phyloP scores from a whole-genome alignment of 805 yeast species.

The Wickerhamiella galacta region DNA sequence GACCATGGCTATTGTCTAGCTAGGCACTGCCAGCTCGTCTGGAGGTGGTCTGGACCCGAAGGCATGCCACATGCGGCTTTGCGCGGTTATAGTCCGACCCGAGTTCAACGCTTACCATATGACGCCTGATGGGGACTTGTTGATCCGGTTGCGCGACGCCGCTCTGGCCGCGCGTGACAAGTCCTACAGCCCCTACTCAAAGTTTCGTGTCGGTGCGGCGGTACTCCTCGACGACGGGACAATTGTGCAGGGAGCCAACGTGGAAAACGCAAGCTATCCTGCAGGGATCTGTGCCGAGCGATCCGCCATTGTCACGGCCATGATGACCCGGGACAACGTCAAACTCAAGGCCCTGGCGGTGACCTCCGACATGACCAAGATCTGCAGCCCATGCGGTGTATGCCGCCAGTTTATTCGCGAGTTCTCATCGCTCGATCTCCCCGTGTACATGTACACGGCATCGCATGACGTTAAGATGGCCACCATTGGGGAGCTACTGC shows the following conservation, averaged over 20 bases:
- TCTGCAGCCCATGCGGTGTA: conserved; percentile 82
- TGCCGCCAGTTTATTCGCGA: conserved; percentile 85
- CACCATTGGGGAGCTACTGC: conserved; percentile 50
- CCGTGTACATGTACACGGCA: conserved; percentile 51
- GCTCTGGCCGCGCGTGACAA: neutral
- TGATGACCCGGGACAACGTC: conserved; percentile 23
- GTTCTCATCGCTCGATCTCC: conserved; percentile 37
- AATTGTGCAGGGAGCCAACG: conserved; percentile 58
- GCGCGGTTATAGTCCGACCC: too few species aligned
- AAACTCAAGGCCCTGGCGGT: conserved; percentile 47
- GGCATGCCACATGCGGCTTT: too few species aligned
- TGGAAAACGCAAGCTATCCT: conserved; percentile 86
- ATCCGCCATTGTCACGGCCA: conserved; percentile 42
- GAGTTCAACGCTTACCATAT: too few species aligned
- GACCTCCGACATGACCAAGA: conserved; percentile 37
- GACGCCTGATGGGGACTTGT: too few species aligned
- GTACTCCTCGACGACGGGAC: conserved; percentile 36
- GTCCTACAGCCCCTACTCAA: conserved; percentile 51
- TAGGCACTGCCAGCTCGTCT: too few species aligned
- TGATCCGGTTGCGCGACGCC: too few species aligned
- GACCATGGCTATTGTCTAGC: too few species aligned
- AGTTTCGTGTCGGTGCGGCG: conserved; percentile 73
- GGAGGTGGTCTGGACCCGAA: too few species aligned
- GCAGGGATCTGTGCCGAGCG: conserved; percentile 67
- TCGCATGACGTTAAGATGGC: conserved; percentile 28